Conservation (phyloP, 768 basidiomycete species). For the Boletus vinaceobasis region DNA sequence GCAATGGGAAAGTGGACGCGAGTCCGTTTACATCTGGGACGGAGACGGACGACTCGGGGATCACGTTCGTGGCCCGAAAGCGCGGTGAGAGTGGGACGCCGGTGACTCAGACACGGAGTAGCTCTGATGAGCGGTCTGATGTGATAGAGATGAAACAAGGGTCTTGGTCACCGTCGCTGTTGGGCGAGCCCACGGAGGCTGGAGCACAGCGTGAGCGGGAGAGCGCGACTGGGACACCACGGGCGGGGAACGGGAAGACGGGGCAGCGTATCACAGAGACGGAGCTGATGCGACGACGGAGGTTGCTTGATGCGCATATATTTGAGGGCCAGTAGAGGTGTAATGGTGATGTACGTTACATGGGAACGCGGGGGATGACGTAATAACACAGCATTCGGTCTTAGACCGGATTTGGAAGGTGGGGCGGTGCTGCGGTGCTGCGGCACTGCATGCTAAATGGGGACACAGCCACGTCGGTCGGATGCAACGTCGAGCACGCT, state of each 20-base stretch:
- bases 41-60: constrained; percentile 66
- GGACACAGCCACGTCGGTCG: constrained; percentile 36
- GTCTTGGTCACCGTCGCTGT: constrained; percentile 7
- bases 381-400: constrained; percentile 21
- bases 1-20: constrained; percentile 11
- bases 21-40: constrained; percentile 46
- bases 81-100: constrained; percentile 32
- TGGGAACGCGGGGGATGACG: neutral
- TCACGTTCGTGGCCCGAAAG: constrained; percentile 69
- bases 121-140: constrained; percentile 20
- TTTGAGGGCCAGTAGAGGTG: constrained; percentile 29
- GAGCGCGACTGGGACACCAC: constrained; percentile 29
- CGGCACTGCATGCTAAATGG: constrained; percentile 34
- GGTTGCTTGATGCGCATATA: constrained; percentile 73
- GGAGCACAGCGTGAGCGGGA: constrained; percentile 18
- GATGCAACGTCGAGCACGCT: constrained; percentile 30
- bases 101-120: constrained; percentile 15
- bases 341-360: neutral
- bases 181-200: constrained; percentile 1
- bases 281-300: constrained; percentile 73
- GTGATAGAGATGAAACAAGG: constrained; percentile 19
- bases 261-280: constrained; percentile 74
- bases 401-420: constrained; percentile 13
- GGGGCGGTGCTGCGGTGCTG: constrained; percentile 37
- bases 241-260: constrained; percentile 38